A percentile compares a stretch with the other conserved stretches of the same genome.
Conservation (phyloP, 768 basidiomycete genomes). For the Lyophyllum shimeji region DNA sequence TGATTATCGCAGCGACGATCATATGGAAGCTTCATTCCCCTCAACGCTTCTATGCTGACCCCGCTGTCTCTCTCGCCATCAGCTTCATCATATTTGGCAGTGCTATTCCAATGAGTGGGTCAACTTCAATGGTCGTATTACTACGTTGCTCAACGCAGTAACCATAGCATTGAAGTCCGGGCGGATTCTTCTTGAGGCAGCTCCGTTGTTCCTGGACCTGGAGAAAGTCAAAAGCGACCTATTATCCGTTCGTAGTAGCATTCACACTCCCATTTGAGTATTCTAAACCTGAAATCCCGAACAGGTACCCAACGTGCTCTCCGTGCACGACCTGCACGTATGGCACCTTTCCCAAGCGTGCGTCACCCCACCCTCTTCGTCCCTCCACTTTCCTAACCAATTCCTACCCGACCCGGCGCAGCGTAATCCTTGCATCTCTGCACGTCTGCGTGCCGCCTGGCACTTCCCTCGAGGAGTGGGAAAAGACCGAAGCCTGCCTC, state of each 20-base stretch:
- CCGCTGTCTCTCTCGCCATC: slow-evolving; percentile 48
- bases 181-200: slow-evolving; percentile 51
- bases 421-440: slow-evolving; percentile 52
- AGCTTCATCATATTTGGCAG: slow-evolving; percentile 52
- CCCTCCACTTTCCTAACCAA: background rate
- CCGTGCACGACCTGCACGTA: slow-evolving; percentile 26
- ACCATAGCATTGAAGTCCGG: slow-evolving; percentile 42
- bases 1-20: slow-evolving; percentile 49
- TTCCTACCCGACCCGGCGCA: slow-evolving; percentile 19
- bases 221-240: slow-evolving; percentile 50
- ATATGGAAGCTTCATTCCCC: slow-evolving; percentile 48
- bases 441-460: slow-evolving; percentile 50
- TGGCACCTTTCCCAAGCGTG: slow-evolving; percentile 59
- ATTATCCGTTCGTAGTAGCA: slow-evolving; percentile 31
- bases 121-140: background rate
- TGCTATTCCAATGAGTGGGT: slow-evolving; percentile 52
- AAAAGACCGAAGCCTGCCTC: slow-evolving; percentile 44
- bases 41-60: slow-evolving; percentile 52
- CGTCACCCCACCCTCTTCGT: slow-evolving; percentile 13
- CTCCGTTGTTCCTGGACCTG: slow-evolving; percentile 49
- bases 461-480: slow-evolving; percentile 51
- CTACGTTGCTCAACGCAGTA: background rate
- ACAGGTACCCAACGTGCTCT: slow-evolving; percentile 7
- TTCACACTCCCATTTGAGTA: background rate
- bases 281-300: background rate